Conservation (phyloP, 2,329 filamentous ascomycete genomes). For the Penicillium sp. region DNA sequence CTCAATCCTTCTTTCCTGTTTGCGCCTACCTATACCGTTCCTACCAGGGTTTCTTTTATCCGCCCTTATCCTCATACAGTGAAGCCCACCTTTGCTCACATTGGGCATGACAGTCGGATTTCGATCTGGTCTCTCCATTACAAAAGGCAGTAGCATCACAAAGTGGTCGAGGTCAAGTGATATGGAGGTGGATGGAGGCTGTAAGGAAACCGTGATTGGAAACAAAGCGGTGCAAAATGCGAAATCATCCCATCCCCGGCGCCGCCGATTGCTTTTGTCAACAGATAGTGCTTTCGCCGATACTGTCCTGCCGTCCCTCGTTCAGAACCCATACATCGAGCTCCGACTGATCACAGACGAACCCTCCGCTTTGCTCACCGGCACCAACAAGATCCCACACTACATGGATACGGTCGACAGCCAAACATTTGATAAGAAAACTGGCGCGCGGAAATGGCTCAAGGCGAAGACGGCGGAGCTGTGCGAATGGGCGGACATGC, state of each 20-base stretch:
- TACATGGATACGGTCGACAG: constrained; percentile 43
- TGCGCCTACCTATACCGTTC: not conserved
- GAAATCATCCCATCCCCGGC: constrained; percentile 14
- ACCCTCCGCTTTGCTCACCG: constrained; percentile 35
- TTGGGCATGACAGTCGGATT: constrained; percentile 23
- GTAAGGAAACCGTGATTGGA: constrained; percentile 15
- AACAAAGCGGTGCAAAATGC: constrained; percentile 4
- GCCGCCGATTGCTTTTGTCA: constrained; percentile 35
- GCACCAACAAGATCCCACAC: constrained; percentile 38
- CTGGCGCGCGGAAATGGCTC: constrained; percentile 39
- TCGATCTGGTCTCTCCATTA: constrained; percentile 5
- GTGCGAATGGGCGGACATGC: constrained; percentile 82
- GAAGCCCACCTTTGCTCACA: not conserved
- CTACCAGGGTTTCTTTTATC: not conserved
- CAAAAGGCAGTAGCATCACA: not conserved
- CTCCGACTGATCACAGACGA: constrained; percentile 44
- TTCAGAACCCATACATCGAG: constrained; percentile 40
- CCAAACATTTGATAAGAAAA: constrained; percentile 39
- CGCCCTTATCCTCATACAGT: not conserved
- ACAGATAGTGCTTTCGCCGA: constrained; percentile 42
- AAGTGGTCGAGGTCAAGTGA: constrained; percentile 18
- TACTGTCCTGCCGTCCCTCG: constrained; percentile 37
- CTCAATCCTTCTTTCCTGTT: not conserved
- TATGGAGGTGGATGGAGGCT: constrained; percentile 29
- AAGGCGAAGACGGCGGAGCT: constrained; percentile 55